These are phyloP conservation scores for Aspergillus funiculosus DNA, from an alignment of 495 filamentous ascomycete species.

Conservation along the genomic window DNA sequence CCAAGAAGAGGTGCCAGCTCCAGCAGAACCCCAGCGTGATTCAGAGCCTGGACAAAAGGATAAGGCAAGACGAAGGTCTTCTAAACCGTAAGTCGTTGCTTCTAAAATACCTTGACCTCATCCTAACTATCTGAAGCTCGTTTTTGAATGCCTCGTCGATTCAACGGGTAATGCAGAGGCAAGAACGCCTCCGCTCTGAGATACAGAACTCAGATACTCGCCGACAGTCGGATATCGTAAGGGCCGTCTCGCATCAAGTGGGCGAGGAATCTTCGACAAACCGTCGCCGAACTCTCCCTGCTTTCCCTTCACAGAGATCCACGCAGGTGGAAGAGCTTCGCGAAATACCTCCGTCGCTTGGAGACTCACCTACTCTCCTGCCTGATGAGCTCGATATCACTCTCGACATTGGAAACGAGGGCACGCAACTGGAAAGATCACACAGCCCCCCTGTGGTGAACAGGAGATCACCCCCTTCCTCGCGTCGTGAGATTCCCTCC, in stretches of 20 bases:
- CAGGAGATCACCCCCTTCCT: background rate
- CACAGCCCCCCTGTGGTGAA: slow-evolving; percentile 16
- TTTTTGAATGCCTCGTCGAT: slow-evolving; percentile 14
- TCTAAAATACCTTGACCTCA: background rate
- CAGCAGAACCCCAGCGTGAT: background rate
- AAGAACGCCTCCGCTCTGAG: slow-evolving; percentile 7
- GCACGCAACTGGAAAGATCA: slow-evolving; percentile 15
- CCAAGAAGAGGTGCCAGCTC: background rate
- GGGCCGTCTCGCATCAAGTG: background rate
- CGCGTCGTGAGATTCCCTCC: background rate
- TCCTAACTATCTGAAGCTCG: slow-evolving; percentile 9
- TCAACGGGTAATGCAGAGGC: slow-evolving; percentile 13
- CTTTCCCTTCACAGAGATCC: background rate
- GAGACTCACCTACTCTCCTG: slow-evolving; percentile 8
- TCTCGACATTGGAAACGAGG: slow-evolving; percentile 3
- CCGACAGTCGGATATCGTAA: slow-evolving; percentile 16
- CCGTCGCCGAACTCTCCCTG: slow-evolving; percentile 13
- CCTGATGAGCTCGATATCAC: slow-evolving; percentile 10
- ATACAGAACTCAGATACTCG: slow-evolving; percentile 1
- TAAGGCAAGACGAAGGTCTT: slow-evolving; percentile 14
- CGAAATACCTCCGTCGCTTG: slow-evolving; percentile 8
- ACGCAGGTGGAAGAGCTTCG: background rate
- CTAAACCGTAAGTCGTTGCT: slow-evolving; percentile 11
- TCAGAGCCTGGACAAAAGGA: background rate
- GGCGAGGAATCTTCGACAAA: background rate